Conservation (phyloP, 2,329 filamentous ascomycete species). For the Stagonosporopsis chrysanthemi region DNA sequence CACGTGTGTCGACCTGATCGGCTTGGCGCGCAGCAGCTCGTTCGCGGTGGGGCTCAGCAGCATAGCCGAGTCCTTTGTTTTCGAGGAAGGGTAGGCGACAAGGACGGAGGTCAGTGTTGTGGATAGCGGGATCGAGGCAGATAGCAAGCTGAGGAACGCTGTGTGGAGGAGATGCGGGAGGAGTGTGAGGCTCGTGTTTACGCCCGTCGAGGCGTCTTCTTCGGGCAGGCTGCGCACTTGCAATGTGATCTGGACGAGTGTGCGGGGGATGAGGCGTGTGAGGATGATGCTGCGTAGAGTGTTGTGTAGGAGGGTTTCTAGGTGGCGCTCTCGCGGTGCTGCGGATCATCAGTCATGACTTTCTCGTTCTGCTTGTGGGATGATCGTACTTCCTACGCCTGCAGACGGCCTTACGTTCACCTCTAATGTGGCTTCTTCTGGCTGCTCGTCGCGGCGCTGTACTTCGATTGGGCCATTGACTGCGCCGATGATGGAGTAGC, state of each 20-base stretch:
- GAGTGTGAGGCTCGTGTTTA: conserved; percentile 73
- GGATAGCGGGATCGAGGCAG: conserved; percentile 81
- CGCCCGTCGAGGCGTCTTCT: conserved; percentile 69
- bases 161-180: conserved; percentile 86
- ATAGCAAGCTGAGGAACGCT: conserved; percentile 81
- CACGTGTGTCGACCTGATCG: conserved; percentile 84
- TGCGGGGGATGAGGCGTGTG: conserved; percentile 76
- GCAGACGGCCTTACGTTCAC: conserved; percentile 86
- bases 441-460: conserved; percentile 84
- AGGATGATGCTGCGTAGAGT: conserved; percentile 78
- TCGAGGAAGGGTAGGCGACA: conserved; percentile 78
- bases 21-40: conserved; percentile 69
- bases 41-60: conserved; percentile 65
- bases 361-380: no score
- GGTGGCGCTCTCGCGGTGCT: conserved; percentile 67
- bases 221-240: conserved; percentile 75
- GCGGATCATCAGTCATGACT: neutral
- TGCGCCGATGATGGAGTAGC: conserved; percentile 82
- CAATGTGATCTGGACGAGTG: conserved; percentile 81
- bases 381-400: conserved; percentile 75
- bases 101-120: conserved; percentile 80
- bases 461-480: conserved; percentile 96
- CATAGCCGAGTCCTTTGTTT: conserved; percentile 58
- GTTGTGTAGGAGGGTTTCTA: conserved; percentile 77
- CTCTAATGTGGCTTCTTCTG: conserved; percentile 89